Percentiles rank a stretch among this genome's conserved stretches.
Conservation (phyloP, 2,329 filamentous ascomycete genomes). For the Fusarium floridanum region DNA sequence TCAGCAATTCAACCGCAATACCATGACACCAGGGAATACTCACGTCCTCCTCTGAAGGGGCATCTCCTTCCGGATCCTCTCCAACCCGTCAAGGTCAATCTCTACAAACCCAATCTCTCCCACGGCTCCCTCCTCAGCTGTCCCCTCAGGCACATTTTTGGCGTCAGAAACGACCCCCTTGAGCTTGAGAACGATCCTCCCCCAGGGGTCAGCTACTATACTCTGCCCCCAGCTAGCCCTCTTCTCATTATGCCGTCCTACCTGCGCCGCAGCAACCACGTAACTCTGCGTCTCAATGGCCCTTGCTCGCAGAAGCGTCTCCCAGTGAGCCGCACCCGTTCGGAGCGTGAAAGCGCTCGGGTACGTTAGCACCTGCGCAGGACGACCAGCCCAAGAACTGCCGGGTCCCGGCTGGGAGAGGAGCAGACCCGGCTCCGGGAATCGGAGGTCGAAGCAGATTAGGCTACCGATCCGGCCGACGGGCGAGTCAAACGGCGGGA, state of each 20-base stretch:
- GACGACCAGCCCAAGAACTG: constrained; percentile 49
- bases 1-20: constrained; percentile 10
- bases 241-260: constrained; percentile 78
- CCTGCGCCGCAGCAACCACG: constrained; percentile 87
- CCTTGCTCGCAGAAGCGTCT: constrained; percentile 79
- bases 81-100: constrained; percentile 63
- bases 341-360: constrained; percentile 91
- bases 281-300: constrained; percentile 93
- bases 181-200: constrained; percentile 76
- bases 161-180: constrained; percentile 64
- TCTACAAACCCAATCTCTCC: constrained; percentile 68
- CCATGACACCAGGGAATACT: constrained; percentile 48
- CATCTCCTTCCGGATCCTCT: constrained; percentile 64
- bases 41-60: constrained; percentile 65
- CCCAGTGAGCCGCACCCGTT: constrained; percentile 90
- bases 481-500: constrained; percentile 77
- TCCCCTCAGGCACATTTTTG: constrained; percentile 45
- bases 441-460: constrained; percentile 93
- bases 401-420: constrained; percentile 63
- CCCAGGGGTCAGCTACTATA: constrained; percentile 90
- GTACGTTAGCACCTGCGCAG: constrained; percentile 83
- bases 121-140: constrained; percentile 52
- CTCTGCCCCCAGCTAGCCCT: constrained; percentile 87
- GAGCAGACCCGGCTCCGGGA: constrained; percentile 79
- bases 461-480: constrained; percentile 82